Base-by-base conservation (phyloP, 305 asterid species). In the Fraxinus xanthoxyloides region DNA sequence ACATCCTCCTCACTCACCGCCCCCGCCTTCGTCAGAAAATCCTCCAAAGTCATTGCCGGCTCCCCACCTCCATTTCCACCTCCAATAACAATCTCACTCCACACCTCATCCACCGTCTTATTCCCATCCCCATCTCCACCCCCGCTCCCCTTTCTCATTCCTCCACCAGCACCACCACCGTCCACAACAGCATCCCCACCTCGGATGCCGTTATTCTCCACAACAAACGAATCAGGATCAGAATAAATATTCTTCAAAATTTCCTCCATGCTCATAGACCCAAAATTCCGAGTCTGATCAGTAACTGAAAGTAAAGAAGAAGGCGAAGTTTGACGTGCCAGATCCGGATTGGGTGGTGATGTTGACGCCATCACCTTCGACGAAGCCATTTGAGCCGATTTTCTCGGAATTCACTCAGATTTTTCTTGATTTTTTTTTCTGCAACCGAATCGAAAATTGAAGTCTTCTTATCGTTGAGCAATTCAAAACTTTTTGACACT, bases 331-430 rank as follows among this genome's bases (percentile, higher is more conserved):
- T 88, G 97, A 77, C 90, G 92, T 84, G 98, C 89, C 80, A 79
- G 98, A 95, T 95, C 98, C 97, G 94, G 92, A 87, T 95, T 95
- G 91, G 98, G 84, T 80, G 95, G 90, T 85, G 98, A 92, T 84
- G 93, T 87, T 80, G 98, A 90, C 83, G 95, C 87, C 95, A 93
- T 92, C 96, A 93, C 97, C 96, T 87, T 91, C 86, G 98, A 92
- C 88, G 97, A 93, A 91, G 95, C 97, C 98, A 93, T 93, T 73
- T 32, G 15, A 84, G 54, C 82, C 83, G 75, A 80, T 19, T 21
- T 46, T 46, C 4, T 59, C 70, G 70, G 31, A 76, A 76, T 76
- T 51, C 40, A 26, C 6, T 76, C 69, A 76, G 70, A 76, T 76
- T 13, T 76, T 43, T 26, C 67, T 26, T 0, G 23, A 75, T 10